Conservation (phyloP, 2,329 filamentous ascomycete species). For the Hymenoscyphus fraxineus region DNA sequence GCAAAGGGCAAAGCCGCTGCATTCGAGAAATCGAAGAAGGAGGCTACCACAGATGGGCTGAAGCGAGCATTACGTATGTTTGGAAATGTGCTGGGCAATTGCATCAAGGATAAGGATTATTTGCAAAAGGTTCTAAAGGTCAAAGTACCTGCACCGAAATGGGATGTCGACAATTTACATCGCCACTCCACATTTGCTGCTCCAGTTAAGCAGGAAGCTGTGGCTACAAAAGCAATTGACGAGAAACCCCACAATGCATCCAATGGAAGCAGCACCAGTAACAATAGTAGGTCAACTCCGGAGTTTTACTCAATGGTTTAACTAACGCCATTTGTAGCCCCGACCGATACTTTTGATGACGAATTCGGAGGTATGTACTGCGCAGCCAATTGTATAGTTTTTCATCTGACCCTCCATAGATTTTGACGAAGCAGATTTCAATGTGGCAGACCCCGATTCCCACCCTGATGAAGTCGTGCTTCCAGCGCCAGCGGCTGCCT, state of each 20-base stretch:
- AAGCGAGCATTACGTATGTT: slow-evolving; percentile 89
- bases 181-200: slow-evolving; percentile 65
- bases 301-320: slow-evolving; percentile 15
- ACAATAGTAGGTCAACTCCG: neutral
- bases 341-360: slow-evolving; percentile 44
- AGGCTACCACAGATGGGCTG: slow-evolving; percentile 89
- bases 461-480: slow-evolving; percentile 75
- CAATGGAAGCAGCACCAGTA: neutral
- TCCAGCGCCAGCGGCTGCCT: slow-evolving; percentile 33
- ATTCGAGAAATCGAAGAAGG: slow-evolving; percentile 98
- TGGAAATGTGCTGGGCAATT: slow-evolving; percentile 96
- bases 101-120: slow-evolving; percentile 96
- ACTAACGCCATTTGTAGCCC: slow-evolving; percentile 32
- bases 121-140: slow-evolving; percentile 85
- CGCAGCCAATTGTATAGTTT: slow-evolving; percentile 35
- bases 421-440: slow-evolving; percentile 75
- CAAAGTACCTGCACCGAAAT: slow-evolving; percentile 73
- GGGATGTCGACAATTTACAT: slow-evolving; percentile 75
- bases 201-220: slow-evolving; percentile 27
- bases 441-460: slow-evolving; percentile 57
- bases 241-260: slow-evolving; percentile 23
- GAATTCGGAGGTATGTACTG: slow-evolving; percentile 49
- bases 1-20: slow-evolving; percentile 91
- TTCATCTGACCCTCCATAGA: slow-evolving; percentile 45
- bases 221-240: slow-evolving; percentile 29